Percentiles rank a stretch among this genome's conserved stretches.
Conservation (phyloP, 1,284 basidiomycete species). For the Heterobasidion parviporum region DNA sequence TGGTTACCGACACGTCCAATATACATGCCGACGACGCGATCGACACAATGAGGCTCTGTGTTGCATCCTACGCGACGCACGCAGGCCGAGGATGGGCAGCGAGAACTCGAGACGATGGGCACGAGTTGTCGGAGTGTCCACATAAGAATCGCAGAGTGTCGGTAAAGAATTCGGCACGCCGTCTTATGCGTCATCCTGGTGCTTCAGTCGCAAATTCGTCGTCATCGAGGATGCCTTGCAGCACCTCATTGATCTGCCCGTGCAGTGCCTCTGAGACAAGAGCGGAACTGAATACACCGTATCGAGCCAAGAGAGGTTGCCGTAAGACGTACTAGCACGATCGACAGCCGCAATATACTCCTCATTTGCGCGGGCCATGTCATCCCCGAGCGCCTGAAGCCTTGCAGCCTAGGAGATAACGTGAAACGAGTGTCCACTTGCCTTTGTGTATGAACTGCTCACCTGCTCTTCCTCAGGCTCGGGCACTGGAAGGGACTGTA, state of each 20-base stretch:
- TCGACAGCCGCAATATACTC: conserved; percentile 66
- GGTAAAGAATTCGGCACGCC: no score
- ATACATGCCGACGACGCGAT: neutral
- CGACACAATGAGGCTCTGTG: no score
- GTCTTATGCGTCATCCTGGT: conserved; percentile 6
- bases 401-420: conserved; percentile 43
- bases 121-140: no score
- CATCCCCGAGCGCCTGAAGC: conserved; percentile 51
- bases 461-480: conserved; percentile 70
- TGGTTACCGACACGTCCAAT: neutral
- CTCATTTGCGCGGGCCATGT: conserved; percentile 63
- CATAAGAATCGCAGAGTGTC: no score
- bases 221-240: conserved; percentile 52
- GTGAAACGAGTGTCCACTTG: neutral
- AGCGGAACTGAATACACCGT: neutral
- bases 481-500: conserved; percentile 66
- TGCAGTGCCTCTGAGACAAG: conserved; percentile 46
- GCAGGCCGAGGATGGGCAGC: no score
- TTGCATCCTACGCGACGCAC: no score
- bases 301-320: neutral
- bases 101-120: no score
- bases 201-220: conserved; percentile 24
- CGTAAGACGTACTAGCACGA: conserved; percentile 55
- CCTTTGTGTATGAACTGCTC: conserved; percentile 7
- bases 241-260: conserved; percentile 48